These are phyloP conservation scores for Rossbeevera mucosa DNA, from an alignment of 768 basidiomycete species.

Conservation along the genomic window DNA sequence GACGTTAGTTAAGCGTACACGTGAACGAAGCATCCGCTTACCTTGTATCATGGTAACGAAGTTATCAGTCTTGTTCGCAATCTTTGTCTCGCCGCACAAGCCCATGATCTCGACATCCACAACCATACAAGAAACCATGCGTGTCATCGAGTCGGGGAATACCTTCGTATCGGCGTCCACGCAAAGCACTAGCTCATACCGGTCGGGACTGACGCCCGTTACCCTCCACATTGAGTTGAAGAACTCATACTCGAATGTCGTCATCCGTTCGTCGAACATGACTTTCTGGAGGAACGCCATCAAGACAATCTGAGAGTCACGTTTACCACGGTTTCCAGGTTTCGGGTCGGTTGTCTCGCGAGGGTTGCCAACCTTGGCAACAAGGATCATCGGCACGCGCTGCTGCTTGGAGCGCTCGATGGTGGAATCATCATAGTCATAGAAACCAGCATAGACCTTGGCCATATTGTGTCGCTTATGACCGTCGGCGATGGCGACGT, in stretches of 20 bases:
- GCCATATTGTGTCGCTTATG: slow-evolving; percentile 99
- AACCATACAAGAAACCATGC: slow-evolving; percentile 96
- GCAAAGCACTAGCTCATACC: slow-evolving; percentile 91
- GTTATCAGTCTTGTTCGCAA: slow-evolving; percentile 97
- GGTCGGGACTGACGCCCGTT: slow-evolving; percentile 93
- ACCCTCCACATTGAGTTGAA: slow-evolving; percentile 97
- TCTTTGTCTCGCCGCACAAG: slow-evolving; percentile 98
- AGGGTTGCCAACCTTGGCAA: slow-evolving; percentile 94
- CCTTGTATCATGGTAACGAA: slow-evolving; percentile 99
- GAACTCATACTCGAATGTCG: slow-evolving; percentile 98
- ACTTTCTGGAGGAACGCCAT: slow-evolving; percentile 99
- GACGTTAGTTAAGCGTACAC: slow-evolving; percentile 5
- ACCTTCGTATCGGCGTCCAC: slow-evolving; percentile 99
- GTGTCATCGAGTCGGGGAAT: slow-evolving; percentile 94
- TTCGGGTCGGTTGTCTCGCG: slow-evolving; percentile 84
- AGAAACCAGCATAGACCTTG: slow-evolving; percentile 96
- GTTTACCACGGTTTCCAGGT: slow-evolving; percentile 98
- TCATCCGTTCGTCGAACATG: slow-evolving; percentile 99
- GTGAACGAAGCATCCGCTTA: slow-evolving; percentile 36
- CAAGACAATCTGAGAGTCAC: slow-evolving; percentile 94
- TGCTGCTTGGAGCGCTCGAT: slow-evolving; percentile 92
- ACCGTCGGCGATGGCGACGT: slow-evolving; percentile 99
- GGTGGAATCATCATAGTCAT: slow-evolving; percentile 89
- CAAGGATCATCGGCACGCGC: slow-evolving; percentile 90
- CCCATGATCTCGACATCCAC: slow-evolving; percentile 99